These are phyloP conservation scores for Aquilaria malaccensis DNA, from an alignment of 345 rosid species.

Conservation along the genomic window DNA sequence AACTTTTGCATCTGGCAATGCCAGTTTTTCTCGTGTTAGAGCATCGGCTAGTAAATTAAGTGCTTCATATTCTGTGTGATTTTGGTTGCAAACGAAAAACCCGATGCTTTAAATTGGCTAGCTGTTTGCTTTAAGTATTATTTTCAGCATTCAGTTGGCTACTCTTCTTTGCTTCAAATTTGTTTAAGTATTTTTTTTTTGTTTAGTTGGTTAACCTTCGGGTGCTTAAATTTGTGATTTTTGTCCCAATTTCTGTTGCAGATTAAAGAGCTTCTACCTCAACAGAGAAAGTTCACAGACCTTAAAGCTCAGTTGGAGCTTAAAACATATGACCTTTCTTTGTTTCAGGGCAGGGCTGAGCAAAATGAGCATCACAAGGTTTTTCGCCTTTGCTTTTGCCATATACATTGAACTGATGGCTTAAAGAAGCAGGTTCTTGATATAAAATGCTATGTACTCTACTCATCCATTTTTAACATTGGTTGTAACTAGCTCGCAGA, in stretches of 20 bases:
- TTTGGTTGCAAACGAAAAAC: not conserved
- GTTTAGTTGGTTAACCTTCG: not conserved
- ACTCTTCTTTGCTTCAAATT: not conserved
- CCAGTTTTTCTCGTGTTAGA: not conserved
- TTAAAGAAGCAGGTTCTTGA: not conserved
- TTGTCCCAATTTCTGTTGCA: slow-evolving; percentile 23
- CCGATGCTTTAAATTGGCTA: not conserved
- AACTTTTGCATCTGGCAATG: too few species aligned
- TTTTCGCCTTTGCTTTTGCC: slow-evolving; percentile 13
- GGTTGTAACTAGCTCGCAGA: slow-evolving; percentile 59
- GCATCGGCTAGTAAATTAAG: not conserved
- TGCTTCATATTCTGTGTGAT: not conserved
- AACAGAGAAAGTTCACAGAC: slow-evolving; percentile 62
- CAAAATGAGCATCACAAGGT: slow-evolving; percentile 99
- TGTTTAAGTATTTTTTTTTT: slow-evolving; percentile 12
- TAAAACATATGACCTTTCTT: slow-evolving; percentile 76
- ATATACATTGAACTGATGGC: slow-evolving; percentile 5
- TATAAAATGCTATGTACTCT: not conserved
- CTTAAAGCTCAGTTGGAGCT: slow-evolving; percentile 76
- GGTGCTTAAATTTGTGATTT: too few species aligned
- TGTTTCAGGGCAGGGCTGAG: slow-evolving; percentile 86
- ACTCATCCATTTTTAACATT: not conserved
- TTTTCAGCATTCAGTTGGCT: not conserved
- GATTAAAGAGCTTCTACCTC: slow-evolving; percentile 73
- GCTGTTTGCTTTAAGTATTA: not conserved